Conservation (phyloP, 169 alveolate species). For the Cystoisospora suis region DNA sequence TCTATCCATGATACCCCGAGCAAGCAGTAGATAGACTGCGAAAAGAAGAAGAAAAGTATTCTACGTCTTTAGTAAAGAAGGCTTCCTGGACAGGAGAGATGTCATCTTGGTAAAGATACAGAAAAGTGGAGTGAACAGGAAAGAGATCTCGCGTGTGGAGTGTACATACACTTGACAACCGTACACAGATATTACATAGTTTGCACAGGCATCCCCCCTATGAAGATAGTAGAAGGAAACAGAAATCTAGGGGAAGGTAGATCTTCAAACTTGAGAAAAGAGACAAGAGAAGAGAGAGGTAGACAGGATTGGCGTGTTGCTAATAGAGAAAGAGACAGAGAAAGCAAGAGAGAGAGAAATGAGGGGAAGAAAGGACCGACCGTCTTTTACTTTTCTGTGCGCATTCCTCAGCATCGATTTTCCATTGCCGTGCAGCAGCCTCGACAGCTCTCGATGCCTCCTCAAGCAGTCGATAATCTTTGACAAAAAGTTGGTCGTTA, state of each 20-base stretch:
- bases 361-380: not conserved
- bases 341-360: not conserved
- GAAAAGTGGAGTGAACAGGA: no score
- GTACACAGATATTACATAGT: no score
- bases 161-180: no score
- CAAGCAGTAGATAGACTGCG: no score
- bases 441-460: conserved; percentile 11
- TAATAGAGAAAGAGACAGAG: not conserved
- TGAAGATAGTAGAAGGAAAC: not conserved
- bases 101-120: no score
- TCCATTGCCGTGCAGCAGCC: conserved; percentile 14
- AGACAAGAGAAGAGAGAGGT: not conserved
- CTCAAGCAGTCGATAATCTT: conserved; percentile 17
- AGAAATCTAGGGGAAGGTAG: not conserved
- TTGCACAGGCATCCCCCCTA: no score
- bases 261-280: not conserved
- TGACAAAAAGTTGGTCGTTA: not conserved
- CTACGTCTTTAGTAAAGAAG: no score
- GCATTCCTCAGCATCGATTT: conserved; percentile 1
- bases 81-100: no score
- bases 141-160: no score
- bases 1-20: no score
- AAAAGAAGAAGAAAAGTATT: no score
- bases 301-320: not conserved
- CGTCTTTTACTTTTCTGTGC: not conserved